Conservation (phyloP, 106 monocot genomes). For the Platanthera zijinensis region DNA sequence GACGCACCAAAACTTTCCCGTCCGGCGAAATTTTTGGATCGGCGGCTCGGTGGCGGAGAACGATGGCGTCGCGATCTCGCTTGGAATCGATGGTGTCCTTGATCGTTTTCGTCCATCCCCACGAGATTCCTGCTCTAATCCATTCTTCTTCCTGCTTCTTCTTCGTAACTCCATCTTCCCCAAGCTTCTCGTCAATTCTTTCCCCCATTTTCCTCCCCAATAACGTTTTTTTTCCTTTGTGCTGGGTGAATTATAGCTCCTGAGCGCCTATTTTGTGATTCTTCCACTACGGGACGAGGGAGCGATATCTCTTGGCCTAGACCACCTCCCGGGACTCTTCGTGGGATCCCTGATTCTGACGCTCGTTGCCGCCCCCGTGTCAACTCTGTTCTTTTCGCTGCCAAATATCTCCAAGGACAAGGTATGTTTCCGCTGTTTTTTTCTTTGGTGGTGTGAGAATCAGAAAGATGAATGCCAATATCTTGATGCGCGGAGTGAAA, state of each 20-base stretch:
- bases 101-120: conserved; percentile 63
- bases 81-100: conserved; percentile 36
- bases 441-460: background rate
- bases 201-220: background rate
- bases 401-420: conserved; percentile 67
- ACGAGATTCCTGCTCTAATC: conserved; percentile 69
- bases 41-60: background rate
- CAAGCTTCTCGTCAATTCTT: background rate
- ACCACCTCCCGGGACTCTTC: conserved; percentile 66
- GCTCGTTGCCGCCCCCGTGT: conserved; percentile 65
- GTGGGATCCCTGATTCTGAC: conserved; percentile 74
- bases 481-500: background rate
- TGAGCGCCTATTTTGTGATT: conserved; percentile 87
- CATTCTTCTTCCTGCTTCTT: conserved; percentile 83
- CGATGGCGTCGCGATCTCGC: conserved; percentile 32
- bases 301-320: conserved; percentile 74
- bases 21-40: no score
- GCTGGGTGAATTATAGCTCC: conserved; percentile 9
- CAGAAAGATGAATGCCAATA: background rate
- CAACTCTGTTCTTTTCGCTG: conserved; percentile 70
- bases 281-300: conserved; percentile 87
- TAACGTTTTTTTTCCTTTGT: background rate
- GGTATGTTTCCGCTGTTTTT: conserved; percentile 21
- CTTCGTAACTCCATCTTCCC: conserved; percentile 45
- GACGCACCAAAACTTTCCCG: no score